Percentiles rank a stretch among this genome's conserved stretches.
Conservation (phyloP, 2,329 filamentous ascomycete species). For the Botrytis tulipae region DNA sequence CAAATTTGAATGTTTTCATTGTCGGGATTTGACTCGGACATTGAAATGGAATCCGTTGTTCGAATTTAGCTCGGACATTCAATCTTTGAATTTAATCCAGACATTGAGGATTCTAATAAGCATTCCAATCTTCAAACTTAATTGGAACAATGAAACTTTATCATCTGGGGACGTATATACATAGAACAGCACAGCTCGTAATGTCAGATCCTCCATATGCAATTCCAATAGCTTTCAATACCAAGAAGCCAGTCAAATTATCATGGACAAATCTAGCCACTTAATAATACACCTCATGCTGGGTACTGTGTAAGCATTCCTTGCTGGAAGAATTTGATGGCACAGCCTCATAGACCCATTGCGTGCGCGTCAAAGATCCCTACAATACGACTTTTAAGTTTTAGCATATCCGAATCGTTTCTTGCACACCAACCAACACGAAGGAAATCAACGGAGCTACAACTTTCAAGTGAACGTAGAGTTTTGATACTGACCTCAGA, state of each 20-base stretch:
- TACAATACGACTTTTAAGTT: neutral
- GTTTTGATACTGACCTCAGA: neutral
- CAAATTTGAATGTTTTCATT: too few species aligned
- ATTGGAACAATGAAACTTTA: neutral
- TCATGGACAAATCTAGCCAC: neutral
- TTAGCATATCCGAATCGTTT: neutral
- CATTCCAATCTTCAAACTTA: too few species aligned
- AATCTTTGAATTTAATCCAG: neutral
- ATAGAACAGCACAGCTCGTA: neutral
- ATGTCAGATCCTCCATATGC: neutral
- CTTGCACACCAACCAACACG: neutral
- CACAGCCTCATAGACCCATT: slow-evolving; percentile 19
- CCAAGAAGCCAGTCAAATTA: neutral
- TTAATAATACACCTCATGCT: neutral
- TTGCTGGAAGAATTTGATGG: slow-evolving; percentile 11
- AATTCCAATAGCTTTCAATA: neutral
- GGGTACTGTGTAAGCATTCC: neutral
- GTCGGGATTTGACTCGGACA: too few species aligned
- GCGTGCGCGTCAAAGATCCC: slow-evolving; percentile 16
- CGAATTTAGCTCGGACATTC: neutral
- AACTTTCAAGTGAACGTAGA: neutral
- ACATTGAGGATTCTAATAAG: neutral
- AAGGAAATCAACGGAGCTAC: neutral
- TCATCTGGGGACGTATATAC: neutral
- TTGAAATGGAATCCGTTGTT: too few species aligned